Percentiles rank a stretch among this genome's conserved stretches.
Evolutionary conservation across 352 stramenopile species (phyloP).

Genomic region (Thalassiosira livingstoniorum): DNA sequence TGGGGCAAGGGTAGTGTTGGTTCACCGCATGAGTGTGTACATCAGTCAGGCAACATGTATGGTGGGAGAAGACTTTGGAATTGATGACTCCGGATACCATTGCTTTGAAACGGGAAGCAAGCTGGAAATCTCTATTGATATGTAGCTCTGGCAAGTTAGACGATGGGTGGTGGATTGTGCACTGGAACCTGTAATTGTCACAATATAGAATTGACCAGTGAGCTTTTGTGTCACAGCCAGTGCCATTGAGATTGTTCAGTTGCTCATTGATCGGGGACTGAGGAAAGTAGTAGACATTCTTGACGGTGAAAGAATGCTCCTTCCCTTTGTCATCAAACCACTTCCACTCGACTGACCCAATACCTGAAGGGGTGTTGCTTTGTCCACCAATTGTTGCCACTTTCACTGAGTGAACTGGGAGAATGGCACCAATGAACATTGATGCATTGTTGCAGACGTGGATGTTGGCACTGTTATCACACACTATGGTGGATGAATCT

Average conservation of each 20-base stretch:
- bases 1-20: neutral
- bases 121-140: neutral
- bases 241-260: slow-evolving; percentile 5
- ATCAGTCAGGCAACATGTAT: neutral
- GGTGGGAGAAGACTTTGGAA: neutral
- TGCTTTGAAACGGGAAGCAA: neutral
- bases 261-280: neutral
- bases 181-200: neutral
- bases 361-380: slow-evolving; percentile 1
- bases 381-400: slow-evolving; percentile 1
- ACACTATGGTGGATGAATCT: neutral
- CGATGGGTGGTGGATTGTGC: neutral
- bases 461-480: slow-evolving; percentile 5
- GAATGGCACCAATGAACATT: slow-evolving; percentile 3
- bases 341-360: neutral
- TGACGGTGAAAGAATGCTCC: neutral
- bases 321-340: neutral
- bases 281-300: slow-evolving; percentile 5
- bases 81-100: neutral
- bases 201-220: neutral
- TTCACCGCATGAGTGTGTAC: neutral
- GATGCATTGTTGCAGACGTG: neutral
- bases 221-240: neutral
- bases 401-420: neutral
- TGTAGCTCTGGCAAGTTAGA: neutral